Base-by-base conservation (phyloP, 1,284 basidiomycete species). In the Apiotrichum montevideense region DNA sequence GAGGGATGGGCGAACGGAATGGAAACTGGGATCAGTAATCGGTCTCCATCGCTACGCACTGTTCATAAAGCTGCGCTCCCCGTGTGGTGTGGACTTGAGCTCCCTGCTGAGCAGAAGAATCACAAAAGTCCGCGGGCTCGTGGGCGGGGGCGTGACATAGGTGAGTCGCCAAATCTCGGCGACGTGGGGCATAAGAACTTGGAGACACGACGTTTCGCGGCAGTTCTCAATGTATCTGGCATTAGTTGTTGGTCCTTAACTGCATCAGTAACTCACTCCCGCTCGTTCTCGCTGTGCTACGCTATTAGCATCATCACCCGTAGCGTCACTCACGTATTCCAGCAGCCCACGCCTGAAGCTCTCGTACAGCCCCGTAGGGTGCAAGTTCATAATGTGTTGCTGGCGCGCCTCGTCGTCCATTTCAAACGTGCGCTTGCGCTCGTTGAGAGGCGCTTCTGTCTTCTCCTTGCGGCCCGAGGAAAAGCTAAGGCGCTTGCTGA, bases 81-180 rank as follows among this genome's bases (percentile, higher is more conserved):
- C 73, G 14, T 51, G 54, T 0, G 68, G 66, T n/a, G 59, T 57
- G 11, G 52, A 57, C 42, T 57, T 56, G n/a, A 70, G 58, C 54
- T 72, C 70, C 5, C 68, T 57, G 8, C 64, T 69, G 4, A 73
- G 56, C 0, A 77, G 61, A 1, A 77, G 64, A 32, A 74, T 63
- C 29, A 77, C 66, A 46, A 77, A 77, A 1, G 73, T 75, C 4
- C 75, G 63, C 6, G 75, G 75, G 35, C 59, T 70, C 1, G 73
- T 71, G 0, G 75, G 75, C 1, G 70, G 59, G 2, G 75, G 75
- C n/a, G 73, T 74, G 7, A 67, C 66, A 56, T 71, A 77, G 1
- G 73, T 74, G 55, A 74, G 54, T 11, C 71, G 58, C 75, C 75
- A 77, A 13, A 77, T 67, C 62, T 77, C 73, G 0, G 75, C 75